Evolutionary conservation across 2,329 filamentous ascomycete genomes (phyloP).

Genomic region (Ceratocystis colombiana): DNA sequence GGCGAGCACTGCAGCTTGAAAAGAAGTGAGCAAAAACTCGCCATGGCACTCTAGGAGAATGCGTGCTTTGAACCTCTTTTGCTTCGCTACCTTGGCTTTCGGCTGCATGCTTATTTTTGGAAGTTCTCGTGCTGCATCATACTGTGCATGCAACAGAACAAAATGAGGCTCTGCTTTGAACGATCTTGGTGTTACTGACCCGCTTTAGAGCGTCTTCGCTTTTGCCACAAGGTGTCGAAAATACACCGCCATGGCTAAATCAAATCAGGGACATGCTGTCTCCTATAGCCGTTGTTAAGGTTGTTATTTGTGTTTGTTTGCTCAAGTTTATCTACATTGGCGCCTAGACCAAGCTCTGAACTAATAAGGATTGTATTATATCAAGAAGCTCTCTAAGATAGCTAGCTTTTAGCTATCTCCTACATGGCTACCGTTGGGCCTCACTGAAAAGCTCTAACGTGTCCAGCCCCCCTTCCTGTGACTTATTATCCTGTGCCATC

Average conservation of each 20-base stretch:
- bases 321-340: no score
- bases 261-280: neutral
- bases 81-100: neutral
- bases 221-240: constrained; percentile 5
- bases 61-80: neutral
- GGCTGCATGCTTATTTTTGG: neutral
- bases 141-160: neutral
- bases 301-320: no score
- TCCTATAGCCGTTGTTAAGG: neutral
- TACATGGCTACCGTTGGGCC: neutral
- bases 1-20: neutral
- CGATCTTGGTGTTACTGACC: neutral
- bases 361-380: neutral
- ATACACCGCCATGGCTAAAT: neutral
- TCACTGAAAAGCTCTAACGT: neutral
- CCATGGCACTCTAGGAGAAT: no score
- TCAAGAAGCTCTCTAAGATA: neutral
- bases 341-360: no score
- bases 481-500: neutral
- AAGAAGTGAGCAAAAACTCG: neutral
- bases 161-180: constrained; percentile 10
- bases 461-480: neutral
- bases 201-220: neutral
- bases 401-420: neutral
- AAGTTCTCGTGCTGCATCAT: neutral